Base-by-base conservation (phyloP, 2,329 filamentous ascomycete species). In the Pseudopithomyces chartarum region DNA sequence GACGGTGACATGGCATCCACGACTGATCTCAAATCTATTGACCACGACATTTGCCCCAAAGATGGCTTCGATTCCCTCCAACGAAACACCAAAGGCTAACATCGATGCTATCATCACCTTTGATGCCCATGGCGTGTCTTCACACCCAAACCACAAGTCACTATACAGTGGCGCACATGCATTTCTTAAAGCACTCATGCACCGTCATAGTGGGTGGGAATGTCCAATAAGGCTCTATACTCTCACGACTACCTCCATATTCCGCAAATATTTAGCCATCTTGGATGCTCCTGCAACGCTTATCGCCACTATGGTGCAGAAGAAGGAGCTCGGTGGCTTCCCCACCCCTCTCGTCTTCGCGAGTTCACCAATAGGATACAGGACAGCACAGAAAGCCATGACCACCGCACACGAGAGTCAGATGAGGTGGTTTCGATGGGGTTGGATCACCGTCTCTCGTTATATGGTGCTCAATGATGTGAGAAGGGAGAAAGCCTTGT, bases 341-440 rank as follows among this genome's bases (percentile, higher is more conserved):
- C 83, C 84, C 1, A 77, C 78, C 33, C 79, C 83, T 1, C 75
- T 97, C 51, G 73, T 97, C 34, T 92, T 89, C 69, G 81, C 94
- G 58, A 96, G 85, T 76, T 84, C 85, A 8, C 81, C 92, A 15
- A 72, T 77, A 4, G 82, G 83, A 54, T 86, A 89, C 61, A 81
- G 88, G 61, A 84, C 82, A 29, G 94, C 91, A 7, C 89, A 93
- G 79, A 83, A 80, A 53, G 93, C 95, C 32, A 99, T 99, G 95
- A 92, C 90, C 1, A 83, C 84, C 53, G 94, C 91, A 26, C 95
- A 99, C 80, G 82, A 87, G 78, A 97, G 92, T 76, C 95, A 99
- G 83, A 99, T 99, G 95, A 86, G 91, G 36, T 99, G 95, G 95
- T 99, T 98, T 73, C 86, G 95, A 7, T 98, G 92, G 85, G 91